phyloP scores from a whole-genome alignment of 1,284 basidiomycete genomes.

The Exobasidium cylindrosporum region DNA sequence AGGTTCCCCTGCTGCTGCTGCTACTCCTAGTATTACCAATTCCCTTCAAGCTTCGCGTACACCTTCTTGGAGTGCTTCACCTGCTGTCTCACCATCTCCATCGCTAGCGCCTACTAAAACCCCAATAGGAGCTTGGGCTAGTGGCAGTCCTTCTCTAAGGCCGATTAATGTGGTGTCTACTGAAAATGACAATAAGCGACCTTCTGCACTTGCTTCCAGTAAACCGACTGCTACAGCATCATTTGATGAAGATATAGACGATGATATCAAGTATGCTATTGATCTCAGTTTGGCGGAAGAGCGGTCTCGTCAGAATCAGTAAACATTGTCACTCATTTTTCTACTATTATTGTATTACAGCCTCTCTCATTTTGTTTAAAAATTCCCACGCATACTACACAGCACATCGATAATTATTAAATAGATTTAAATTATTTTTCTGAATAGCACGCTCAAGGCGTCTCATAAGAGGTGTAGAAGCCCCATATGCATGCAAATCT shows the following conservation, averaged over 20 bases:
- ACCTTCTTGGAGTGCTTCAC: background rate
- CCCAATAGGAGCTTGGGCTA: slow-evolving; percentile 10
- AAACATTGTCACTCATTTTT: too few species aligned
- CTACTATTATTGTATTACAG: too few species aligned
- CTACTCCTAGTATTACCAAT: background rate
- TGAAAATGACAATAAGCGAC: background rate
- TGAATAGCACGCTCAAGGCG: too few species aligned
- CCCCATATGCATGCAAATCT: too few species aligned
- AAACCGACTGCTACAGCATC: too few species aligned
- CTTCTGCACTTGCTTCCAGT: background rate
- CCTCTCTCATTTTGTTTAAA: too few species aligned
- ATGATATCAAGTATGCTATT: slow-evolving; percentile 40
- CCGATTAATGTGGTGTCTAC: background rate
- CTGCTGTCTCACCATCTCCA: background rate
- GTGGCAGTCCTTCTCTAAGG: background rate
- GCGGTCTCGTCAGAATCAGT: slow-evolving; percentile 13
- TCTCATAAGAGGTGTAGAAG: too few species aligned
- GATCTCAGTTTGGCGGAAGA: slow-evolving; percentile 48
- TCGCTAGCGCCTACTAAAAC: background rate
- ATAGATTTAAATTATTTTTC: too few species aligned
- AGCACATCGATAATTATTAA: too few species aligned
- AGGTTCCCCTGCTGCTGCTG: slow-evolving; percentile 3
- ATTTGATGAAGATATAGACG: slow-evolving; percentile 29
- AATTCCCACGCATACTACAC: too few species aligned
- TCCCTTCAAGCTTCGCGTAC: background rate